Evolutionary conservation across 257 asterid genomes (phyloP).

Genomic region (Eucommia ulmoides): DNA sequence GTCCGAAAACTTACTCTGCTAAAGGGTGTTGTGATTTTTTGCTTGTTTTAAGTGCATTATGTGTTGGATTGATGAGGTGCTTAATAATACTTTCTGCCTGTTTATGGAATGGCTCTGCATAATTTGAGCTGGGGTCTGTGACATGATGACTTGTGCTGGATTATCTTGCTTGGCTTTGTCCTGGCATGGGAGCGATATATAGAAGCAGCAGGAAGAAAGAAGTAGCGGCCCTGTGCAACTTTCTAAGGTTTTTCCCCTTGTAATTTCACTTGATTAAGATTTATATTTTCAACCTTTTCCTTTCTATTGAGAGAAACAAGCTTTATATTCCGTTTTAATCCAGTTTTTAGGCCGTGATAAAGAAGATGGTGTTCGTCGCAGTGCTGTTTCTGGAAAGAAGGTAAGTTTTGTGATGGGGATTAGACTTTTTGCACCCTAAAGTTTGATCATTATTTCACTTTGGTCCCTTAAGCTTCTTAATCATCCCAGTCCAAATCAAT

Average conservation of each 20-base stretch:
- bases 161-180: slow-evolving; percentile 49
- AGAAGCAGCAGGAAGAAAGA: slow-evolving; percentile 69
- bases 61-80: slow-evolving; percentile 19
- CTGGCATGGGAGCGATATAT: slow-evolving; percentile 64
- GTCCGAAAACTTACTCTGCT: too few species aligned
- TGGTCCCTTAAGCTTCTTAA: too few species aligned
- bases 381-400: slow-evolving; percentile 98
- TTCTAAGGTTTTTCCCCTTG: slow-evolving; percentile 47
- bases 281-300: not conserved
- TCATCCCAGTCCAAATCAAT: too few species aligned
- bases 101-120: slow-evolving; percentile 76
- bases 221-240: slow-evolving; percentile 91
- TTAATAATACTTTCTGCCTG: slow-evolving; percentile 61
- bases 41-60: not conserved
- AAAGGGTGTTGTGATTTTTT: not conserved
- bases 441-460: not conserved
- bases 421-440: too few species aligned
- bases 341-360: slow-evolving; percentile 79
- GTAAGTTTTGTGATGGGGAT: too few species aligned
- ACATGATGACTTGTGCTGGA: slow-evolving; percentile 47
- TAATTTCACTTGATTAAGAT: slow-evolving; percentile 2
- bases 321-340: slow-evolving; percentile 7
- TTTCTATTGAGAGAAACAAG: slow-evolving; percentile 6
- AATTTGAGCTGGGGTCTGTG: slow-evolving; percentile 97
- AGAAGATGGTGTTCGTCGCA: slow-evolving; percentile 84